These are phyloP conservation scores for Nakazawaea holstii DNA, from an alignment of 805 yeast genomes.

Conservation along the genomic window DNA sequence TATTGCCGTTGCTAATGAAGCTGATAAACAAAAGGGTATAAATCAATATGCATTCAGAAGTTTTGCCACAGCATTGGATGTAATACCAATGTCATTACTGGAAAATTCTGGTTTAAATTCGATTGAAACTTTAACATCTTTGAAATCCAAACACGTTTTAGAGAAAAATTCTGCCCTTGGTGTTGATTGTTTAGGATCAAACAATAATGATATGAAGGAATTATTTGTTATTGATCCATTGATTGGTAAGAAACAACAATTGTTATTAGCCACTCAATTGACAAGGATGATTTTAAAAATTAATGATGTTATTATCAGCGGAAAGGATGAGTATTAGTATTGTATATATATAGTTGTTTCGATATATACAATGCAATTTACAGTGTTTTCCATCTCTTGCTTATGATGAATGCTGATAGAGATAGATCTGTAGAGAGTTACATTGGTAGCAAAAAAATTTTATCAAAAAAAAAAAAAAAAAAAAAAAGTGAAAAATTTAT, in stretches of 20 bases:
- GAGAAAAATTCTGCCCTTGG: slow-evolving; percentile 72
- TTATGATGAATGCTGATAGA: no score
- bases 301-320: slow-evolving; percentile 83
- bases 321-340: slow-evolving; percentile 11
- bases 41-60: slow-evolving; percentile 98
- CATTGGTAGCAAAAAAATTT: neutral
- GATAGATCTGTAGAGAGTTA: neutral
- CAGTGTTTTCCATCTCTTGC: neutral
- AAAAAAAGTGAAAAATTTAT: neutral
- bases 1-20: slow-evolving; percentile 82
- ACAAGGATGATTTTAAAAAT: slow-evolving; percentile 97
- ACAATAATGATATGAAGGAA: slow-evolving; percentile 89
- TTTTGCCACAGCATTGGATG: slow-evolving; percentile 85
- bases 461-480: slow-evolving; percentile 1
- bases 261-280: slow-evolving; percentile 91
- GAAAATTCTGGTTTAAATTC: slow-evolving; percentile 96
- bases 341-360: neutral
- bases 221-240: slow-evolving; percentile 94
- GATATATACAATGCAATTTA: no score
- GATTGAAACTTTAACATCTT: slow-evolving; percentile 77
- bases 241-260: slow-evolving; percentile 95
- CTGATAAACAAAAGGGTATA: slow-evolving; percentile 89
- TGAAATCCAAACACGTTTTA: slow-evolving; percentile 80
- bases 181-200: slow-evolving; percentile 88
- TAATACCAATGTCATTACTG: slow-evolving; percentile 90